These are phyloP conservation scores for Aspergillus sp. DNA, from an alignment of 2,329 filamentous ascomycete genomes.

Conservation along the genomic window DNA sequence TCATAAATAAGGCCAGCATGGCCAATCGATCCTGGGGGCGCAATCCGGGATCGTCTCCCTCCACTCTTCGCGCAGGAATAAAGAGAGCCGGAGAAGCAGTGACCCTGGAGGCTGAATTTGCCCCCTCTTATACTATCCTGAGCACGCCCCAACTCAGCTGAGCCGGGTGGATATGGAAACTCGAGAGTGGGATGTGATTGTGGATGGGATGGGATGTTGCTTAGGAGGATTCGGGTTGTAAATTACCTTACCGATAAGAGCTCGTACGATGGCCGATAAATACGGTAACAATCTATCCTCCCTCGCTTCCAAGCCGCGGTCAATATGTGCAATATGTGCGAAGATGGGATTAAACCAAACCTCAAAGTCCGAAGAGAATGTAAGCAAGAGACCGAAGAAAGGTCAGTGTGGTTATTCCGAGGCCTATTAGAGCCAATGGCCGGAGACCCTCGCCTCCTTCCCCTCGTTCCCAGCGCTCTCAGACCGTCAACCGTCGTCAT, in stretches of 20 bases:
- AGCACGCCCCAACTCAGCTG: not conserved
- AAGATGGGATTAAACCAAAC: not conserved
- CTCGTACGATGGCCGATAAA: not conserved
- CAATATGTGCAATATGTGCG: not conserved
- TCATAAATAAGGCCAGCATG: not conserved
- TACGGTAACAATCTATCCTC: not conserved
- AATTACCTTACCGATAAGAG: conserved; percentile 13
- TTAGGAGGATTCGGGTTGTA: not conserved
- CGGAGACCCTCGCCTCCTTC: not conserved
- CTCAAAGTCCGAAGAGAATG: not conserved
- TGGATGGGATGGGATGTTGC: not conserved
- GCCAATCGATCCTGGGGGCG: conserved; percentile 12
- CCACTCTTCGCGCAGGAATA: not conserved
- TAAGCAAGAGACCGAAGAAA: not conserved
- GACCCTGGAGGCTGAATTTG: conserved; percentile 1
- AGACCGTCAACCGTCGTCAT: conserved; percentile 24
- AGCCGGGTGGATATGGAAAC: not conserved
- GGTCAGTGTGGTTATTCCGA: not conserved
- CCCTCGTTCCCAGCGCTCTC: conserved; percentile 21
- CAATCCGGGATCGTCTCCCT: conserved; percentile 3
- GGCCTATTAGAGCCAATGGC: not conserved
- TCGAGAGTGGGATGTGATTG: conserved; percentile 4
- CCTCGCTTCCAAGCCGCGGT: not conserved
- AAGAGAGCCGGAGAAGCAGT: not conserved
- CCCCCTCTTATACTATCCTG: not conserved